Conservation (phyloP, 2,329 filamentous ascomycete genomes). For the Neonectria hederae region DNA sequence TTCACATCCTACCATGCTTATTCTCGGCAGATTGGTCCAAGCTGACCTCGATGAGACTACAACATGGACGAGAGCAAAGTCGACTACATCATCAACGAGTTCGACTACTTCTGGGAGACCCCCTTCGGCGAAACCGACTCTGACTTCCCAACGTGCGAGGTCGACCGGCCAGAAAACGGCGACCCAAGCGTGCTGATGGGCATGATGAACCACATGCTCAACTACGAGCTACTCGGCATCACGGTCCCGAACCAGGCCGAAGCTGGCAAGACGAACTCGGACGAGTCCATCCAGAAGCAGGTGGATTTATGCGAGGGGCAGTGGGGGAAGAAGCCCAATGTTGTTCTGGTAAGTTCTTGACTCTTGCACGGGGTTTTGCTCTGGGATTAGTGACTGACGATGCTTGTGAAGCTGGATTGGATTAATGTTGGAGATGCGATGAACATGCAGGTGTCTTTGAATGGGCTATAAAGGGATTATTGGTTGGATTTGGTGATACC, state of each 20-base stretch:
- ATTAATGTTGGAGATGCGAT: slow-evolving; percentile 53
- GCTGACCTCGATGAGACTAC: slow-evolving; percentile 62
- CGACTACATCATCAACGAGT: slow-evolving; percentile 73
- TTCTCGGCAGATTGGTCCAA: not conserved
- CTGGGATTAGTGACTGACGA: slow-evolving; percentile 8
- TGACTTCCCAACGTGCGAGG: slow-evolving; percentile 70
- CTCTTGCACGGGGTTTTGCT: not conserved
- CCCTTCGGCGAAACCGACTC: slow-evolving; percentile 70
- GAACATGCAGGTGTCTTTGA: slow-evolving; percentile 50
- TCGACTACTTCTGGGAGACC: slow-evolving; percentile 77
- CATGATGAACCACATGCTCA: slow-evolving; percentile 44
- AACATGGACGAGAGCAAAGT: slow-evolving; percentile 58
- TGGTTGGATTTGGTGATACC: not conserved
- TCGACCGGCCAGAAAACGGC: slow-evolving; percentile 65
- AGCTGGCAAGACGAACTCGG: slow-evolving; percentile 49
- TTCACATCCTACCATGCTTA: not conserved
- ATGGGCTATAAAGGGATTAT: slow-evolving; percentile 43
- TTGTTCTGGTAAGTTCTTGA: slow-evolving; percentile 41
- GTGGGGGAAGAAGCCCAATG: slow-evolving; percentile 38
- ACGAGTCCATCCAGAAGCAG: slow-evolving; percentile 41
- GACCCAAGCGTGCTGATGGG: slow-evolving; percentile 40
- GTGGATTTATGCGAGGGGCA: slow-evolving; percentile 36
- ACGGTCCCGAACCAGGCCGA: slow-evolving; percentile 45
- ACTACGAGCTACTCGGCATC: slow-evolving; percentile 41
- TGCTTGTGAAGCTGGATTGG: slow-evolving; percentile 51